These are phyloP conservation scores for Paramecium sonneborni DNA, from an alignment of 73 alveolate genomes.

Conservation along the genomic window DNA sequence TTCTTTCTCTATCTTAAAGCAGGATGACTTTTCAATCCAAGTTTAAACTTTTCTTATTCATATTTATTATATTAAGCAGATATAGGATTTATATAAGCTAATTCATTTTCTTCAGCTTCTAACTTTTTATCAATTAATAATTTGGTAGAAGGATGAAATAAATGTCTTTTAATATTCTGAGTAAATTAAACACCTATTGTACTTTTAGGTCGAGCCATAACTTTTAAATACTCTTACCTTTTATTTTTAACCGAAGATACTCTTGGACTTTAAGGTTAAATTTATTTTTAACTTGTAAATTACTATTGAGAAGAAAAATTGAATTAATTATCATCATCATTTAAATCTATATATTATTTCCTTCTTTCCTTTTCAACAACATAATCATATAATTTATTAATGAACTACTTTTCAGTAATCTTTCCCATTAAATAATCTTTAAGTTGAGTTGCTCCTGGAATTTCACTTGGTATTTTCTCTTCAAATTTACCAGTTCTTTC, in stretches of 20 bases:
- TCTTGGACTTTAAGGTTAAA: neutral
- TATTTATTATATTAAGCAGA: neutral
- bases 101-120: conserved; percentile 28
- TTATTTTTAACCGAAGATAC: neutral
- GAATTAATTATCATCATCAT: neutral
- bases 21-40: conserved; percentile 49
- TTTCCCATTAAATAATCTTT: conserved; percentile 34
- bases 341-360: neutral
- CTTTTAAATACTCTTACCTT: neutral
- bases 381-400: conserved; percentile 12
- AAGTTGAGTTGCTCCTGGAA: conserved; percentile 52
- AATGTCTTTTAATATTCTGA: conserved; percentile 15
- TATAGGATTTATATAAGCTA: conserved; percentile 16
- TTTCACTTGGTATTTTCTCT: conserved; percentile 49
- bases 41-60: conserved; percentile 45
- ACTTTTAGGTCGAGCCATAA: conserved; percentile 36
- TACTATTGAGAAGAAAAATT: neutral
- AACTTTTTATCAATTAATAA: conserved; percentile 22
- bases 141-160: conserved; percentile 60
- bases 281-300: neutral
- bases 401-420: conserved; percentile 9
- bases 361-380: conserved; percentile 38
- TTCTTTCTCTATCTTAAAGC: conserved; percentile 19
- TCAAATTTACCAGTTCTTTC: conserved; percentile 60
- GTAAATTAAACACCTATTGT: neutral